These are phyloP conservation scores for Trichoderma koningiopsis DNA, from an alignment of 2,329 filamentous ascomycete genomes.

Conservation along the genomic window DNA sequence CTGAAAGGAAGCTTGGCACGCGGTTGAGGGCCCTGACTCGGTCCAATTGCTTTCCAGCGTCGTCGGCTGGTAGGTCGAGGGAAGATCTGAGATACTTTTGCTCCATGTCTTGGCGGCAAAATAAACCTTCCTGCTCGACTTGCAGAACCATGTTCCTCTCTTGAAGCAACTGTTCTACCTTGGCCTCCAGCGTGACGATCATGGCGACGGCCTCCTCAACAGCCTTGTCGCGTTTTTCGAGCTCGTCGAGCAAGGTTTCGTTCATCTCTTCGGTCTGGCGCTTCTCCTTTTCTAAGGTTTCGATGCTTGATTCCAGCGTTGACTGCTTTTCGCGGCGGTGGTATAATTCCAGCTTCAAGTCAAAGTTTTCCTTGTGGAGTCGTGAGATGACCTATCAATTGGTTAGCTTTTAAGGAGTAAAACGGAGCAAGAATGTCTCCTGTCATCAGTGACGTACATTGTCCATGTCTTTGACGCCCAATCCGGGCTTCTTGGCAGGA, in stretches of 20 bases:
- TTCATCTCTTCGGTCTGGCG: conserved; percentile 60
- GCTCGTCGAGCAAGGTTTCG: conserved; percentile 58
- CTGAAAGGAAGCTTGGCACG: conserved; percentile 68
- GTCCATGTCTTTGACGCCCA: conserved; percentile 70
- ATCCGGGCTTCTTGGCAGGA: conserved; percentile 50
- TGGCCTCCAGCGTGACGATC: conserved; percentile 66
- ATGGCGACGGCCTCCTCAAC: conserved; percentile 70
- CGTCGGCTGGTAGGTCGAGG: conserved; percentile 29
- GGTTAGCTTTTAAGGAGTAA: conserved; percentile 2
- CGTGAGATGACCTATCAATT: conserved; percentile 60
- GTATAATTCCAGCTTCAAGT: conserved; percentile 72
- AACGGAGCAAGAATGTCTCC: not conserved
- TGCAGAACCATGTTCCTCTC: conserved; percentile 58
- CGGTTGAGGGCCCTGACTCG: conserved; percentile 49
- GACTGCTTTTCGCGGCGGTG: conserved; percentile 67
- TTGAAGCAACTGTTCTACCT: conserved; percentile 54
- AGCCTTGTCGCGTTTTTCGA: conserved; percentile 70
- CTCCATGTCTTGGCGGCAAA: conserved; percentile 39
- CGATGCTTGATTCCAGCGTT: conserved; percentile 59
- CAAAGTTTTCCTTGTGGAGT: conserved; percentile 75
- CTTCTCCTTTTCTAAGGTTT: conserved; percentile 56
- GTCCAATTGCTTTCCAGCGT: conserved; percentile 32
- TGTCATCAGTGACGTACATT: conserved; percentile 47
- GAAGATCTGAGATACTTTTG: conserved; percentile 31
- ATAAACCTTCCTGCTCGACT: conserved; percentile 48